Conservation (phyloP, 176 grass and related monocot species). For the Avena atlantica region DNA sequence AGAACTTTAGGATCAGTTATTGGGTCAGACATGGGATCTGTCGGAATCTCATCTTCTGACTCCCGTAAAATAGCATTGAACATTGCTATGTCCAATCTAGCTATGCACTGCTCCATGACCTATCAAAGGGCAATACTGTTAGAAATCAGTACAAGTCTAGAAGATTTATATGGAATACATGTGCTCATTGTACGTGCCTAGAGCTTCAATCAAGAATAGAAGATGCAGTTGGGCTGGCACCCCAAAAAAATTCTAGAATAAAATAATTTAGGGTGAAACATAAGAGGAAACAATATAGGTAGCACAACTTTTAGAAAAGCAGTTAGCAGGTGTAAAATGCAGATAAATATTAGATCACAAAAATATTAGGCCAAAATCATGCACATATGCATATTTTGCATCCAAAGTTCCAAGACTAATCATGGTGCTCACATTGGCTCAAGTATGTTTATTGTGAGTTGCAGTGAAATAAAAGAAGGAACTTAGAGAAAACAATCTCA, state of each 20-base stretch:
- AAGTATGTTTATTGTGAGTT: background rate
- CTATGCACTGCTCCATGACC: conserved; percentile 95
- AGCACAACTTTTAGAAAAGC: background rate
- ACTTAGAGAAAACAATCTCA: background rate
- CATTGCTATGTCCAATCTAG: conserved; percentile 96
- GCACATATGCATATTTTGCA: background rate
- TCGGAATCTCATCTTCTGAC: conserved; percentile 86
- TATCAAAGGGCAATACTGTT: conserved; percentile 43
- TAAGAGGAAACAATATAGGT: conserved; percentile 13
- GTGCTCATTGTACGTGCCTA: conserved; percentile 3
- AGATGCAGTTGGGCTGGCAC: background rate
- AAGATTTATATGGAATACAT: conserved; percentile 17
- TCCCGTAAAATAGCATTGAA: conserved; percentile 96
- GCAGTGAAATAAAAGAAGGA: background rate
- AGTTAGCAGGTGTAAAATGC: conserved; percentile 11
- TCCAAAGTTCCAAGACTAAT: background rate
- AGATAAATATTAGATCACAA: background rate
- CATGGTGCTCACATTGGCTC: conserved; percentile 1
- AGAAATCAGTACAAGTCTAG: conserved; percentile 24
- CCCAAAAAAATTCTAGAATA: background rate
- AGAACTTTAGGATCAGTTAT: conserved; percentile 93
- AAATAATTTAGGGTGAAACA: conserved; percentile 21
- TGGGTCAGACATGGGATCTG: conserved; percentile 83
- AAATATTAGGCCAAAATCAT: background rate
- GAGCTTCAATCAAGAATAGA: conserved; percentile 23